Percentiles rank a stretch among this genome's conserved stretches.
Conservation (phyloP, 2,329 filamentous ascomycete genomes). For the Cadophora sp. region DNA sequence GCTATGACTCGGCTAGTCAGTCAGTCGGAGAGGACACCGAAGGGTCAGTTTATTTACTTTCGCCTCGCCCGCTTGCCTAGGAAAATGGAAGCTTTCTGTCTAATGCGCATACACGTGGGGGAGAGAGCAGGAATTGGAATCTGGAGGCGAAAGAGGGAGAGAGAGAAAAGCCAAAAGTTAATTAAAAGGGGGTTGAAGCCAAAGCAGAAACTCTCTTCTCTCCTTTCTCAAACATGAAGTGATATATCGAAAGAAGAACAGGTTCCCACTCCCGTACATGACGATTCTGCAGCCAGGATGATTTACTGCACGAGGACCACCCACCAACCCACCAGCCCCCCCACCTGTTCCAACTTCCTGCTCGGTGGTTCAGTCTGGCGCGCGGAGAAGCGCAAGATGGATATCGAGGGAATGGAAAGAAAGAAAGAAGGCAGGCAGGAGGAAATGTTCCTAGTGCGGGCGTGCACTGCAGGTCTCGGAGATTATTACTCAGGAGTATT, state of each 20-base stretch:
- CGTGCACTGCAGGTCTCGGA: constrained; percentile 18
- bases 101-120: neutral
- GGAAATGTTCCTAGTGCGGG: neutral
- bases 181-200: constrained; percentile 1
- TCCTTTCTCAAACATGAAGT: constrained; percentile 7
- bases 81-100: neutral
- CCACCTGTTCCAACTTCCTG: constrained; percentile 18
- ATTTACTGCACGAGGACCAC: neutral
- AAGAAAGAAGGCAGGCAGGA: too few species aligned
- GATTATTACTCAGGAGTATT: constrained; percentile 20
- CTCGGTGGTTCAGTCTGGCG: neutral
- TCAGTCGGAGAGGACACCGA: neutral
- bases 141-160: neutral
- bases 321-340: neutral
- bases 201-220: neutral
- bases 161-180: neutral
- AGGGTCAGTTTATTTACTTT: constrained; percentile 3
- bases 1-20: neutral
- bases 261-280: neutral
- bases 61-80: neutral
- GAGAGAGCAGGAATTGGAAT: neutral
- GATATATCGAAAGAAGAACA: neutral
- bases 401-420: neutral
- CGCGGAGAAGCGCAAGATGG: neutral
- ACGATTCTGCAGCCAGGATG: constrained; percentile 4